Base-by-base conservation (phyloP, 768 basidiomycete species). In the Agrocybe chaxingu region DNA sequence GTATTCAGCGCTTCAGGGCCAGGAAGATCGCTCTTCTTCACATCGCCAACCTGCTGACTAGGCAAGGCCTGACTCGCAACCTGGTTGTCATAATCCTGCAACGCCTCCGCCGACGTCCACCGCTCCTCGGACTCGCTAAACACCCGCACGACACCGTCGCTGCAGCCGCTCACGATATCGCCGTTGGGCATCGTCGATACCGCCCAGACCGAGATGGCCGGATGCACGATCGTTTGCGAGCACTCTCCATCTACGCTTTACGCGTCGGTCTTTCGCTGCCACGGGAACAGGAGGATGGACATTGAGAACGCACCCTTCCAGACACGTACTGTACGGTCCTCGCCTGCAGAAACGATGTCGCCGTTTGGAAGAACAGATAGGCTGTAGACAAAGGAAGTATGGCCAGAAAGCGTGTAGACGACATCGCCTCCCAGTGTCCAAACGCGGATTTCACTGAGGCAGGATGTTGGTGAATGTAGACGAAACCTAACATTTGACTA, bases 191-290 rank as follows among this genome's bases (percentile, higher is more conserved):
- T 84, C 5, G 84, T 78, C 1, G 90, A 85, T 11, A 96, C 91
- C 2, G 89, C 73, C 97, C 97, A 99, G 2, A 99, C 91, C n/a
- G 96, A 98, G 49, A 96, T 91, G 7, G 92, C 92, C 6, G 97
- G 94, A 62, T 97, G 93, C 8, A 90, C 80, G 52, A 99, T 83
- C 8, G 87, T 89, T 67, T 99, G 96, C 5, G 79, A 68, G 57
- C 90, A 90, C 66, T 93, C 90, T 10, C 91, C 94, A 56, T 92
- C 95, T 91, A 24, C 36, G 8, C 37, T 18, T 49, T 12, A 45
- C 13, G 24, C 44, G n/a, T 46, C 12, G 45, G 42, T 34, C 18
- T 18, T 48, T 36, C 45, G 35, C 34, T 45, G 30, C 16, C 24
- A 12, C 12, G 30, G 19, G 7, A n/a, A 4, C 43, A n/a, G 2